phyloP scores from a whole-genome alignment of 179 eudicot species.

The Monotropa hypopitys region DNA sequence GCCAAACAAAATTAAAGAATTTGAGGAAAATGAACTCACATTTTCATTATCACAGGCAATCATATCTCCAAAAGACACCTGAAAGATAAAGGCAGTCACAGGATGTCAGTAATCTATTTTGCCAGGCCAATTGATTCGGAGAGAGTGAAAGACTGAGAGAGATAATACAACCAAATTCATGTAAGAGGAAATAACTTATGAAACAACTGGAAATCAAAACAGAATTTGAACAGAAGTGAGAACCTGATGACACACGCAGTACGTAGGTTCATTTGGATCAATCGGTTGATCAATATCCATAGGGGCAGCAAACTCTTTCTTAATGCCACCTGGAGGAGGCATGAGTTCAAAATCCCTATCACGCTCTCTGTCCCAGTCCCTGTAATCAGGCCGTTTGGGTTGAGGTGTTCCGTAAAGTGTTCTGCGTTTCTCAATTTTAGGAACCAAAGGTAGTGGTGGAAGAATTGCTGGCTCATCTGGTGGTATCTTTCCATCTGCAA shows the following conservation, averaged over 20 bases:
- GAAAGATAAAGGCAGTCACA: slow-evolving; percentile 16
- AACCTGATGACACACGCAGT: slow-evolving; percentile 95
- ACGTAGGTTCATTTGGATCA: slow-evolving; percentile 94
- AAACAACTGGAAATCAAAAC: background rate
- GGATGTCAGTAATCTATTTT: background rate
- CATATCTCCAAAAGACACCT: slow-evolving; percentile 98
- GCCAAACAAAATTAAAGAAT: background rate
- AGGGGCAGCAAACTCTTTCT: slow-evolving; percentile 62
- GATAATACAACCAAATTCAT: background rate
- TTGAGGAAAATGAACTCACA: slow-evolving; percentile 28
- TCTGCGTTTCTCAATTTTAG: slow-evolving; percentile 64
- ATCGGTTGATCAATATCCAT: slow-evolving; percentile 75
- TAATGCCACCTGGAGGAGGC: slow-evolving; percentile 94
- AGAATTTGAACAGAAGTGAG: slow-evolving; percentile 8
- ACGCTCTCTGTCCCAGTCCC: slow-evolving; percentile 77
- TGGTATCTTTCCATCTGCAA: slow-evolving; percentile 84
- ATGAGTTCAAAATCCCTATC: slow-evolving; percentile 93
- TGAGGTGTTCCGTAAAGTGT: slow-evolving; percentile 51
- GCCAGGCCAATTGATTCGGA: background rate
- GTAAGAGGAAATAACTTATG: background rate
- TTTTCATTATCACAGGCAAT: slow-evolving; percentile 97
- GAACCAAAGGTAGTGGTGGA: slow-evolving; percentile 73
- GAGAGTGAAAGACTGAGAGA: background rate
- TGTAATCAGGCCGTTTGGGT: slow-evolving; percentile 51
- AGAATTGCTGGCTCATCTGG: slow-evolving; percentile 79